Evolutionary conservation across 305 asterid species (phyloP), one percentile per base, ranked within the genome.

Genomic region (Fraxinus sp.): DNA sequence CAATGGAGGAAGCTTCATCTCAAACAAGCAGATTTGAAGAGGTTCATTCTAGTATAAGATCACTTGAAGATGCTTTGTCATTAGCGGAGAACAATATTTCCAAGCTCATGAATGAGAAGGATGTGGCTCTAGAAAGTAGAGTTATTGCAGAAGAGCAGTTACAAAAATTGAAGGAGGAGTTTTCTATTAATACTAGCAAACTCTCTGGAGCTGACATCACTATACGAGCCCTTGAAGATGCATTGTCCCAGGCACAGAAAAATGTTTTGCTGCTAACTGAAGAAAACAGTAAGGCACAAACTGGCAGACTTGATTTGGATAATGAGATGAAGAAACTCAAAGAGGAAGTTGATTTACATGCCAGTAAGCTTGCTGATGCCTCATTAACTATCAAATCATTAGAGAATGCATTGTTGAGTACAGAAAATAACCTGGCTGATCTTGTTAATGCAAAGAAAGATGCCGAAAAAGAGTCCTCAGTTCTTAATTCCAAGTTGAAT

Each of bases 171-270:
- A 88, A 87, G 87, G 95, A 85, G 77, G 95, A 91, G 77, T 84
- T 88, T 82, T 82, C 90, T 75, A 79, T 80, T 83, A 87, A 89
- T 83, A 86, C 84, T 33, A 79, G 77, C 37, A 91, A 88, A 84
- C 92, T 91, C 82, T 84, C 86, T 36, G 95, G 90, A 84, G 91
- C 97, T 75, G 89, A 92, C 9, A 90, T 85, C 81, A 90, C 87
- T 86, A 95, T 92, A 87, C 92, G 83, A 81, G 90, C 95, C 88
- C 98, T 95, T 81, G 97, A 95, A 91, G 93, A 89, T 84, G 91
- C 93, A 86, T 83, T 95, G 78, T 88, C 90, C 80, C 85, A 87
- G 85, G 89, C 96, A 41, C 93, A 92, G 80, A 89, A 86, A 85
- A 89, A 91, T 85, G 77, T 89, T 43, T 89, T 92, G 77, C 77